These are phyloP conservation scores for Phoma sp. DNA, from an alignment of 2,329 filamentous ascomycete genomes.

Conservation along the genomic window DNA sequence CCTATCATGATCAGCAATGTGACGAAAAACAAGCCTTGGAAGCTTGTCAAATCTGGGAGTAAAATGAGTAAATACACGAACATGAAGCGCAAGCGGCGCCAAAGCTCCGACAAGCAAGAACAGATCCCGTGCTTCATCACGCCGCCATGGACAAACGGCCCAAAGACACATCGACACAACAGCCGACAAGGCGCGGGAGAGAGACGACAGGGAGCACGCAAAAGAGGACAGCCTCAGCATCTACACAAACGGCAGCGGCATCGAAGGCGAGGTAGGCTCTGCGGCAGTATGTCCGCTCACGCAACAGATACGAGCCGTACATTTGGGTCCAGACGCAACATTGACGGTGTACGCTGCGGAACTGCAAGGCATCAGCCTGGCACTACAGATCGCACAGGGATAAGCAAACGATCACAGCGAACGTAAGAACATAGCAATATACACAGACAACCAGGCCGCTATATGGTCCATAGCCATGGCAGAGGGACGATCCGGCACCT, in stretches of 20 bases:
- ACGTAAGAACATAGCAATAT: slow-evolving; percentile 20
- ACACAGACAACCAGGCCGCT: slow-evolving; percentile 27
- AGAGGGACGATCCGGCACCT: slow-evolving; percentile 21
- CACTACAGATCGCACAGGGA: slow-evolving; percentile 23
- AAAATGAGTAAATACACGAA: too few species aligned
- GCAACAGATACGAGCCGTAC: slow-evolving; percentile 18
- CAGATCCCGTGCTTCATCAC: slow-evolving; percentile 24
- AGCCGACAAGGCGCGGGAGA: slow-evolving; percentile 14
- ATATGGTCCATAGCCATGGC: slow-evolving; percentile 22
- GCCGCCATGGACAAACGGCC: slow-evolving; percentile 17
- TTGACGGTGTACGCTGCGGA: slow-evolving; percentile 23
- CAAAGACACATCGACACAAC: slow-evolving; percentile 22
- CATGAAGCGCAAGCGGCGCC: neutral
- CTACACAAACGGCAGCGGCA: slow-evolving; percentile 31
- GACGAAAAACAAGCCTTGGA: too few species aligned
- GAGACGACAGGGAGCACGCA: slow-evolving; percentile 21
- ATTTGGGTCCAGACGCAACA: slow-evolving; percentile 18
- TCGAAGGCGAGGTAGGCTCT: slow-evolving; percentile 23
- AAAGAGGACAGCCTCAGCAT: slow-evolving; percentile 25
- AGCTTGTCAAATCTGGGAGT: too few species aligned
- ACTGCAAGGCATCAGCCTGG: slow-evolving; percentile 26
- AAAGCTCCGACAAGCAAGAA: slow-evolving; percentile 17
- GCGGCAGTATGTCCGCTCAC: slow-evolving; percentile 23
- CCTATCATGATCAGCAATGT: too few species aligned
- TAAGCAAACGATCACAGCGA: slow-evolving; percentile 19